Percentiles rank a stretch among this genome's conserved stretches.
These are phyloP conservation scores for Mortierella sp. DNA, from an alignment of 371 early-diverging fungal genomes.

Conservation along the genomic window DNA sequence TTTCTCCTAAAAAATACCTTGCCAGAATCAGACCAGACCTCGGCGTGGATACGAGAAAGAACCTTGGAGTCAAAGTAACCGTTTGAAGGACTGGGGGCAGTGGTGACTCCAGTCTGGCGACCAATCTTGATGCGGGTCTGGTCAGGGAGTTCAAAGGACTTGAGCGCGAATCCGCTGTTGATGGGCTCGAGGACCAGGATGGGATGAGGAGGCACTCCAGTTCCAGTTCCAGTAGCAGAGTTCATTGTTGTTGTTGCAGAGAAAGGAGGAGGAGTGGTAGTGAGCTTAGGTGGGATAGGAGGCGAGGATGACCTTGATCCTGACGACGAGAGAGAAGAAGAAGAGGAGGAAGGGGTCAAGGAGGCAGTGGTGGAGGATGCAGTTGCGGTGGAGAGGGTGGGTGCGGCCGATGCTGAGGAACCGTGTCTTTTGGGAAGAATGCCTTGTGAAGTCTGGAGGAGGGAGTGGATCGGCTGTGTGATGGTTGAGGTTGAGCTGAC, in stretches of 20 bases:
- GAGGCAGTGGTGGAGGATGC: slow-evolving; percentile 16
- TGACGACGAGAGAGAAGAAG: slow-evolving; percentile 30
- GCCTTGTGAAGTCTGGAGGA: slow-evolving; percentile 49
- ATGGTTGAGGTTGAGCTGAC: slow-evolving; percentile 58
- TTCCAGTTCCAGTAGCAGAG: not conserved
- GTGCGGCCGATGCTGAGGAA: slow-evolving; percentile 35
- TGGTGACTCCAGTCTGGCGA: slow-evolving; percentile 79
- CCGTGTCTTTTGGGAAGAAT: slow-evolving; percentile 54
- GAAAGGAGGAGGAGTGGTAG: not conserved
- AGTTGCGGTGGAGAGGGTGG: slow-evolving; percentile 42
- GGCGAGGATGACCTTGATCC: slow-evolving; percentile 16
- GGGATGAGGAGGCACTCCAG: slow-evolving; percentile 19
- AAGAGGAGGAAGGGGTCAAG: slow-evolving; percentile 26
- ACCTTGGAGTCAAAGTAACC: slow-evolving; percentile 94
- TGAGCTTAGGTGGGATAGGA: not conserved
- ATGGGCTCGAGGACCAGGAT: slow-evolving; percentile 72
- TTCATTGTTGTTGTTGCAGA: slow-evolving; percentile 15
- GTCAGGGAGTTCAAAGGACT: slow-evolving; percentile 75
- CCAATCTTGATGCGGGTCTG: slow-evolving; percentile 77
- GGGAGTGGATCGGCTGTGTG: slow-evolving; percentile 49
- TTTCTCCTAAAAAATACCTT: slow-evolving; percentile 62
- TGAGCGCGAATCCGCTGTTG: slow-evolving; percentile 73
- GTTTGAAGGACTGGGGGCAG: slow-evolving; percentile 75
- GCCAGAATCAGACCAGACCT: slow-evolving; percentile 80
- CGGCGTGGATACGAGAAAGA: slow-evolving; percentile 87